A percentile compares a stretch with the other conserved stretches of the same genome.
These are phyloP conservation scores for Graphilbum fragrans DNA, from an alignment of 2,329 filamentous ascomycete genomes.

Conservation along the genomic window DNA sequence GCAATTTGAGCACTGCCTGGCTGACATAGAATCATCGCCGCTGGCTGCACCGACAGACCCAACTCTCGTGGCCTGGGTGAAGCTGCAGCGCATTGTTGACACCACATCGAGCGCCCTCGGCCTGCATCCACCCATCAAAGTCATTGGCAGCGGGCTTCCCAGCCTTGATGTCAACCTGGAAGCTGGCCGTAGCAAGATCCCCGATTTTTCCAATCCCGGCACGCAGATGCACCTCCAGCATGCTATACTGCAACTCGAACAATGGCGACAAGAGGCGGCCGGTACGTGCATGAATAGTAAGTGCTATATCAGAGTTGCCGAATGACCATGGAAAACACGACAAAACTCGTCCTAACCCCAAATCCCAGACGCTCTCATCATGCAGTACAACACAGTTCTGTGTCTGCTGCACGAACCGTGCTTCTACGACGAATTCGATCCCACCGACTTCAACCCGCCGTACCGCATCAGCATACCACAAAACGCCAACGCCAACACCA, in stretches of 20 bases:
- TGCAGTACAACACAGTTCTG: conserved; percentile 6
- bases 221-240: conserved; percentile 4
- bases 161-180: too few species aligned
- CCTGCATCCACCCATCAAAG: too few species aligned
- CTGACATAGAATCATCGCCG: conserved; percentile 3
- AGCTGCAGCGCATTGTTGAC: conserved; percentile 5
- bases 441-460: conserved; percentile 7
- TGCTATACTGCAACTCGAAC: conserved; percentile 1
- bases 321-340: too few species aligned
- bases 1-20: conserved; percentile 3
- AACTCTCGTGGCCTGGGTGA: conserved; percentile 5
- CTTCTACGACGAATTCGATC: conserved; percentile 8
- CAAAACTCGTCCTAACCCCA: too few species aligned
- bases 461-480: conserved; percentile 5
- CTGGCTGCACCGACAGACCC: conserved; percentile 1
- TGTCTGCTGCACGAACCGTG: conserved; percentile 6
- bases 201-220: neutral
- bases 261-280: conserved; percentile 4
- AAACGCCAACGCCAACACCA: neutral
- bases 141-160: too few species aligned
- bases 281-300: conserved; percentile 6
- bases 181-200: too few species aligned
- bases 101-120: neutral
- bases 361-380: conserved; percentile 6
- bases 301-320: too few species aligned